These are phyloP conservation scores for Vigna reflexopilosa DNA, from an alignment of 306 rosid genomes.

Conservation along the genomic window DNA sequence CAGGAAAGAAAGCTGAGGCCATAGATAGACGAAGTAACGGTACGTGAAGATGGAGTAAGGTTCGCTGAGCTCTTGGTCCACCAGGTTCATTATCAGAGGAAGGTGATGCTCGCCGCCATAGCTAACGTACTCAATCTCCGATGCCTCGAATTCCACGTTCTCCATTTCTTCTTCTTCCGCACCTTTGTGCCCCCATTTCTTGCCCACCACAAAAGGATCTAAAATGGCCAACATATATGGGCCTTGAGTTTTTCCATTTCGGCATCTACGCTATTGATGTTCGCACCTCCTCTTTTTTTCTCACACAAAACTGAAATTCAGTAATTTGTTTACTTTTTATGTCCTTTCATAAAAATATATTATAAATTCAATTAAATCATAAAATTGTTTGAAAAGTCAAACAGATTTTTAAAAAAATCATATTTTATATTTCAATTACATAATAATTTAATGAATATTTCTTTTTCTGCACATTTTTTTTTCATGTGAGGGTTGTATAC, in stretches of 20 bases:
- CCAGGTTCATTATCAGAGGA: conserved; percentile 87
- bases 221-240: neutral
- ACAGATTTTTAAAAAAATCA: neutral
- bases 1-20: conserved; percentile 97
- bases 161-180: conserved; percentile 39
- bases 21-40: conserved; percentile 91
- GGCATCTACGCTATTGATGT: neutral
- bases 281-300: neutral
- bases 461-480: no score
- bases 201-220: neutral
- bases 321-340: no score
- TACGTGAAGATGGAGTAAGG: conserved; percentile 98
- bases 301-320: neutral
- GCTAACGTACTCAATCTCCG: conserved; percentile 80
- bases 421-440: neutral
- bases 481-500: no score
- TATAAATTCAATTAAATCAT: neutral
- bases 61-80: conserved; percentile 93
- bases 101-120: conserved; percentile 92
- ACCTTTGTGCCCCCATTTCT: neutral
- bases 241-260: neutral
- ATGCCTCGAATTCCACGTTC: conserved; percentile 53
- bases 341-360: no score
- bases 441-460: no score
- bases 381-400: no score